Conservation (phyloP, 768 basidiomycete species). For the Cyclocybe aegerita region DNA sequence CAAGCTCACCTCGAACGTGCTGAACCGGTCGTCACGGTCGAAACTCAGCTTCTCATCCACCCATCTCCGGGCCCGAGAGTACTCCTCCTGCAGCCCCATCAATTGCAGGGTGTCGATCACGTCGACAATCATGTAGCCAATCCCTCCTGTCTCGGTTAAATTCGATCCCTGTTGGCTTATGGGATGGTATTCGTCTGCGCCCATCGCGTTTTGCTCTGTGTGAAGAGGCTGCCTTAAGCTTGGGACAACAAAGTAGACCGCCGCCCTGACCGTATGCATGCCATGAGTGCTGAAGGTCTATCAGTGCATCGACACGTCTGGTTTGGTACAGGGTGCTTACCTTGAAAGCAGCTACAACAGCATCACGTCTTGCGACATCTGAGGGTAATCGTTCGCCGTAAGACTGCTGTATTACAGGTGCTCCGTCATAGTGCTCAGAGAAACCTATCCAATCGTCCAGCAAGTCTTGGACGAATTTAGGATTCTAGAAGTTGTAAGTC, state of each 20-base stretch:
- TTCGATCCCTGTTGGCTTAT: slow-evolving; percentile 74
- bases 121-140: slow-evolving; percentile 89
- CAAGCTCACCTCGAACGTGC: slow-evolving; percentile 81
- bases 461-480: slow-evolving; percentile 20
- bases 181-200: slow-evolving; percentile 91
- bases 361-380: slow-evolving; percentile 64
- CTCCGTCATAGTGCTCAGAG: slow-evolving; percentile 36
- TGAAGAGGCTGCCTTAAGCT: neutral
- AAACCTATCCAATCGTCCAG: slow-evolving; percentile 39
- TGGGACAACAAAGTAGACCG: neutral
- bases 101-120: slow-evolving; percentile 85
- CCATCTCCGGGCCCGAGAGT: slow-evolving; percentile 77
- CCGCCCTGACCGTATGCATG: slow-evolving; percentile 65
- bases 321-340: slow-evolving; percentile 38
- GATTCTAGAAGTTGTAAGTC: slow-evolving; percentile 12
- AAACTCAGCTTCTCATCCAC: slow-evolving; percentile 67
- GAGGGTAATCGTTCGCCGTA: slow-evolving; percentile 32
- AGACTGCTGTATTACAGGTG: slow-evolving; percentile 18
- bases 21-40: slow-evolving; percentile 76
- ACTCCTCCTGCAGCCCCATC: slow-evolving; percentile 82
- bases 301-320: neutral
- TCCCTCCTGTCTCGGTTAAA: slow-evolving; percentile 73
- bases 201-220: slow-evolving; percentile 86
- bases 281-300: slow-evolving; percentile 71
- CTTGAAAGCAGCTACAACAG: slow-evolving; percentile 77